Conservation (phyloP, 2,329 filamentous ascomycete species). For the Scortechinia acanthostroma region DNA sequence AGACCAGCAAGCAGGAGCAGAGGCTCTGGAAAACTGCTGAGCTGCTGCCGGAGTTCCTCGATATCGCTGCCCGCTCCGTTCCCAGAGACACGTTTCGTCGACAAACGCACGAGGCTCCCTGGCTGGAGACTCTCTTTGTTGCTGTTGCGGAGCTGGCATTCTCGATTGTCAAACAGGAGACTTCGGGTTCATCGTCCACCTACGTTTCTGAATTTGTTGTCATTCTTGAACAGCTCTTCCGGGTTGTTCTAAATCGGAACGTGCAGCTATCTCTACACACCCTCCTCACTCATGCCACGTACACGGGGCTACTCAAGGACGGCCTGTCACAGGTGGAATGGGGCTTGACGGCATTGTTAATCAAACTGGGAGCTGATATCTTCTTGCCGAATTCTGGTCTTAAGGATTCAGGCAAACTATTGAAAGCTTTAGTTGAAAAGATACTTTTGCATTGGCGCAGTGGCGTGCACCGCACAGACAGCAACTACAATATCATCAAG, state of each 20-base stretch:
- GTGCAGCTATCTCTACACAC: constrained; percentile 27
- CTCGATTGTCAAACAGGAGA: not conserved
- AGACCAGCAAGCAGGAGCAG: not conserved
- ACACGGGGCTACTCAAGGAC: constrained; percentile 25
- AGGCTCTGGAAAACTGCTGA: not conserved
- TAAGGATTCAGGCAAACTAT: constrained; percentile 19
- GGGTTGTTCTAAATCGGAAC: constrained; percentile 23
- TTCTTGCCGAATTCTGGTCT: constrained; percentile 32
- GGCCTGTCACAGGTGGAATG: constrained; percentile 21
- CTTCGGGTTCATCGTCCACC: not conserved
- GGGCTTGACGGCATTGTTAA: constrained; percentile 26
- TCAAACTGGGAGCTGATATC: constrained; percentile 28
- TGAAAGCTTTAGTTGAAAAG: constrained; percentile 23
- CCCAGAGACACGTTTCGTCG: not conserved
- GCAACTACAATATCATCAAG: constrained; percentile 22
- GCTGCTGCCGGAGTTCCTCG: not conserved
- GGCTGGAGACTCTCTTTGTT: constrained; percentile 2
- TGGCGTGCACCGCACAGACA: constrained; percentile 6
- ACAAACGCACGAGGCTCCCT: constrained; percentile 1
- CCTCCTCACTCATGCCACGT: constrained; percentile 26
- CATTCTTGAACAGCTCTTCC: constrained; percentile 25
- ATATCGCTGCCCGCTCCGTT: not conserved
- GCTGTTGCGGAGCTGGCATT: not conserved
- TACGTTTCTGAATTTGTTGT: constrained; percentile 17
- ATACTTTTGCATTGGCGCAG: constrained; percentile 20